Percentiles rank a stretch among this genome's conserved stretches.
Conservation (phyloP, 208 protist genomes). For the Leishmania arabica region DNA sequence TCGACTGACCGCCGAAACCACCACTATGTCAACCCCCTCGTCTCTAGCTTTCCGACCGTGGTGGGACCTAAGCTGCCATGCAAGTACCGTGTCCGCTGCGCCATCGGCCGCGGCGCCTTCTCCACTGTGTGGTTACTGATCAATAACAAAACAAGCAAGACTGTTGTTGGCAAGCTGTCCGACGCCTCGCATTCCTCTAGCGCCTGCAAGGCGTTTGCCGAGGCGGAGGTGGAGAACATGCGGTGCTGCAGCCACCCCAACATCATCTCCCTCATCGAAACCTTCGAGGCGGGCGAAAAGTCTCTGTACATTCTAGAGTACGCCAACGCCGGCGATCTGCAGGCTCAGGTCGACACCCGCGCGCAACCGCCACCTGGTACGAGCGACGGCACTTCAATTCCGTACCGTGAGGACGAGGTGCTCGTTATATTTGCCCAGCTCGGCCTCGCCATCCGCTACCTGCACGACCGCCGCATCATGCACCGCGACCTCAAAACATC, state of each 20-base stretch:
- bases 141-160: constrained; percentile 46
- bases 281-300: constrained; percentile 37
- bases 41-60: constrained; percentile 46
- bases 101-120: constrained; percentile 60
- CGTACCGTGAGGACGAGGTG: constrained; percentile 64
- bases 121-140: constrained; percentile 70
- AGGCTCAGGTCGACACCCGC: constrained; percentile 61
- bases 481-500: constrained; percentile 86
- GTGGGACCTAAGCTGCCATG: constrained; percentile 50
- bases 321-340: constrained; percentile 78
- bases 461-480: constrained; percentile 78
- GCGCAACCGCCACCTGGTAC: constrained; percentile 12
- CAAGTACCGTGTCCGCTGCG: constrained; percentile 49
- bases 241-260: constrained; percentile 65
- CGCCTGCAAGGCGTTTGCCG: constrained; percentile 37
- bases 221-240: constrained; percentile 62
- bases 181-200: constrained; percentile 41
- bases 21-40: constrained; percentile 51
- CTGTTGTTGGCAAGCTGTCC: constrained; percentile 67
- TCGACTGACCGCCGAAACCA: constrained; percentile 3
- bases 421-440: constrained; percentile 73
- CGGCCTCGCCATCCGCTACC: constrained; percentile 74
- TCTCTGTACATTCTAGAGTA: constrained; percentile 78
- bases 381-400: constrained; percentile 20
- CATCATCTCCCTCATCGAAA: constrained; percentile 65